Evolutionary conservation across 306 rosid genomes (phyloP).

Genomic region (Acacia crassicarpa): DNA sequence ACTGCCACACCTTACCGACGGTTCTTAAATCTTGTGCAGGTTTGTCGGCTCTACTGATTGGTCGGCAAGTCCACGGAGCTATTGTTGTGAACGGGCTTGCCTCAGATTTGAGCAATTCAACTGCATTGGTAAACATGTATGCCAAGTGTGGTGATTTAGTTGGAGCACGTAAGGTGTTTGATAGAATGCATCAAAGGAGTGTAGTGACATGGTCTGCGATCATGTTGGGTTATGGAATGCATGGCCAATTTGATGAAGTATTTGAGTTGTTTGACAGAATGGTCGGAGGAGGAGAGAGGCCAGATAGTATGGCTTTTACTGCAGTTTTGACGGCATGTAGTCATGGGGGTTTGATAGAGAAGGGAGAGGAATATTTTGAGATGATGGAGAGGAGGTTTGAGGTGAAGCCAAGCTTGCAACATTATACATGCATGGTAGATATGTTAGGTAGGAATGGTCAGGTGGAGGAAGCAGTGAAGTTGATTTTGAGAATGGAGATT

Average conservation of each 20-base stretch:
- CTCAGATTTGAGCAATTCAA: slow-evolving; percentile 52
- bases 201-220: slow-evolving; percentile 57
- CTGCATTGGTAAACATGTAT: slow-evolving; percentile 66
- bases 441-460: slow-evolving; percentile 68
- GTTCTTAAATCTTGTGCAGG: slow-evolving; percentile 66
- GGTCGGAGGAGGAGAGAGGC: slow-evolving; percentile 55
- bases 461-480: slow-evolving; percentile 70
- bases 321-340: slow-evolving; percentile 60
- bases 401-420: slow-evolving; percentile 48
- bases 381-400: slow-evolving; percentile 57
- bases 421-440: slow-evolving; percentile 83
- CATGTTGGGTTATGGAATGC: slow-evolving; percentile 64
- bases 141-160: slow-evolving; percentile 50
- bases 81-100: slow-evolving; percentile 53
- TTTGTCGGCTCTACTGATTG: slow-evolving; percentile 45
- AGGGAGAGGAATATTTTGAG: slow-evolving; percentile 56
- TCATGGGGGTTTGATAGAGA: slow-evolving; percentile 65
- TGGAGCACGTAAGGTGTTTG: slow-evolving; percentile 58
- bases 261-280: slow-evolving; percentile 59
- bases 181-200: slow-evolving; percentile 50
- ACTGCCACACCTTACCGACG: slow-evolving; percentile 49
- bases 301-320: slow-evolving; percentile 57
- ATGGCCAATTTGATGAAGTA: slow-evolving; percentile 52
- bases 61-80: slow-evolving; percentile 63
- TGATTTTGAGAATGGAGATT: slow-evolving; percentile 53